Conservation (phyloP, 768 basidiomycete species). For the Collybia sp. region DNA sequence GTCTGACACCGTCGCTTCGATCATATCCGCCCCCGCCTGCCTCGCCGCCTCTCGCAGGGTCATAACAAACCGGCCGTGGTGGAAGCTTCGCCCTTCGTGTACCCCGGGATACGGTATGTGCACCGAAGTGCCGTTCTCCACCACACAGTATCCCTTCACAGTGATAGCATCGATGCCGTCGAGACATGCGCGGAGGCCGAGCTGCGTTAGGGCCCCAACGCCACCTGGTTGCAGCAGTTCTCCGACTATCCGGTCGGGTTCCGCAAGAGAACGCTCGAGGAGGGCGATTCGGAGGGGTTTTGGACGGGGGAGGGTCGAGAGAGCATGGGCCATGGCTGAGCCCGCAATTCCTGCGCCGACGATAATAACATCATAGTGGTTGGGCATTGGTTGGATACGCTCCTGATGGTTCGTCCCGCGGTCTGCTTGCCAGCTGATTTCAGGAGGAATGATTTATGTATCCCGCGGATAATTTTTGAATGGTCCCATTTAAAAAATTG, state of each 20-base stretch:
- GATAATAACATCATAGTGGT: slow-evolving; percentile 72
- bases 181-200: slow-evolving; percentile 74
- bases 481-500: too few relatives aligned
- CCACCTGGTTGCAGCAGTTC: slow-evolving; percentile 96
- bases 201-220: slow-evolving; percentile 61
- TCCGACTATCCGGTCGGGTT: slow-evolving; percentile 96
- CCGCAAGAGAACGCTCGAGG: slow-evolving; percentile 85
- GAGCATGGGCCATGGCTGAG: slow-evolving; percentile 79
- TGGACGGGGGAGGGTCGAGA: slow-evolving; percentile 53
- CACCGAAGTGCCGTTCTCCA: slow-evolving; percentile 61
- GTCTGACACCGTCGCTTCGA: slow-evolving; percentile 82
- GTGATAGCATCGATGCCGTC: slow-evolving; percentile 88
- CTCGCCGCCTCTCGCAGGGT: slow-evolving; percentile 64
- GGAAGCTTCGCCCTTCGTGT: slow-evolving; percentile 80
- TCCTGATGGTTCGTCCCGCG: too few relatives aligned
- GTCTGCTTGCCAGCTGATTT: too few relatives aligned
- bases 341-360: slow-evolving; percentile 94
- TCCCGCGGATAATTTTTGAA: too few relatives aligned
- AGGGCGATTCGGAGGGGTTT: slow-evolving; percentile 74
- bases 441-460: too few relatives aligned
- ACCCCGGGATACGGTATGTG: slow-evolving; percentile 83
- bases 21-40: slow-evolving; percentile 66
- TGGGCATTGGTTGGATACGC: neutral
- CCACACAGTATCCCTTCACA: slow-evolving; percentile 83
- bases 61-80: slow-evolving; percentile 90